Percentiles rank a stretch among this genome's conserved stretches.
phyloP scores from a whole-genome alignment of 2,329 filamentous ascomycete species.

The Sporothrix luriei region DNA sequence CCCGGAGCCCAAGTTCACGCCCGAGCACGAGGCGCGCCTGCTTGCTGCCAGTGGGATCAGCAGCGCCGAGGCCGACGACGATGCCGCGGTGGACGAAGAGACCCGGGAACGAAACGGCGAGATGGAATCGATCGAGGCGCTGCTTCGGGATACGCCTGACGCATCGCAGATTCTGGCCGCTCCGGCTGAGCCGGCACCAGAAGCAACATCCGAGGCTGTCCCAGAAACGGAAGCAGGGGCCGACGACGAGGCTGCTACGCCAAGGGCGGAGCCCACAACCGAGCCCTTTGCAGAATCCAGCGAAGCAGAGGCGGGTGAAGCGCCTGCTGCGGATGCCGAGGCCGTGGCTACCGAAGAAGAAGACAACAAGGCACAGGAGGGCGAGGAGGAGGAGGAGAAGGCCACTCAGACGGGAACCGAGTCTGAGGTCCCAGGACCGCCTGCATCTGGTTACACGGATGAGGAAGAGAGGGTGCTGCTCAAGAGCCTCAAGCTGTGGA shows the following conservation, averaged over 20 bases:
- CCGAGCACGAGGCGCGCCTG: constrained; percentile 26
- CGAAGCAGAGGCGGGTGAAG: not conserved
- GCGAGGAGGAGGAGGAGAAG: too few relatives aligned
- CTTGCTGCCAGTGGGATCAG: constrained; percentile 37
- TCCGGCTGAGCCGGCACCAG: not conserved
- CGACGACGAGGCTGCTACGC: not conserved
- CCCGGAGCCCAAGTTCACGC: constrained; percentile 45
- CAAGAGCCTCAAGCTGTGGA: constrained; percentile 67
- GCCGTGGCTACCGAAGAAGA: constrained; percentile 30
- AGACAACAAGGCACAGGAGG: constrained; percentile 34
- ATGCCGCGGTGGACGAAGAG: constrained; percentile 37
- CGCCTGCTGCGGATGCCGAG: not conserved
- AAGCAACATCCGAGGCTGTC: not conserved
- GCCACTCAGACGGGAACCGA: constrained; percentile 37
- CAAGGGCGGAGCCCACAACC: not conserved
- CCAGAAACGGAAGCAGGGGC: not conserved
- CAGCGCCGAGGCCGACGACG: constrained; percentile 44
- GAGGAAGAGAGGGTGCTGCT: constrained; percentile 53
- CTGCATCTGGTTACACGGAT: constrained; percentile 50
- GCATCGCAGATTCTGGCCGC: constrained; percentile 48
- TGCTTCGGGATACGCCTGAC: constrained; percentile 61
- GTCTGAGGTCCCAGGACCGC: constrained; percentile 34
- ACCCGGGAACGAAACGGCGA: constrained; percentile 38
- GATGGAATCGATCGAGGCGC: constrained; percentile 58
- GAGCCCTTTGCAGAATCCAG: not conserved